phyloP scores from a whole-genome alignment of 352 stramenopile genomes.

The Pythium scleroteichum region DNA sequence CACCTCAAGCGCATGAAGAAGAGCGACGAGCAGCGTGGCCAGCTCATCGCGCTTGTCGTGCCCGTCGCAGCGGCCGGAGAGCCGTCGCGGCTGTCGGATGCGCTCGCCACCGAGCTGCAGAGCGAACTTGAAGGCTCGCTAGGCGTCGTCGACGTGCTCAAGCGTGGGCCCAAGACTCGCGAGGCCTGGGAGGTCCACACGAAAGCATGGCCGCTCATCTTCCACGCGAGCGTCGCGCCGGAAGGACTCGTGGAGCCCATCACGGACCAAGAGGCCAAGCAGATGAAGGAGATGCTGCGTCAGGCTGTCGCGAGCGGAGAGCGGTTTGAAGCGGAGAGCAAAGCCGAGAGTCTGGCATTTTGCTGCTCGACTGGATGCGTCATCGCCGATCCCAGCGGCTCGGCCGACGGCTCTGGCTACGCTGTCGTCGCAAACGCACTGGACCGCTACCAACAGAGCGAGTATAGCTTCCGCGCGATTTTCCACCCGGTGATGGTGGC shows the following conservation, averaged over 20 bases:
- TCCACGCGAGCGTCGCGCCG: slow-evolving; percentile 66
- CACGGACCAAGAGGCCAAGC: slow-evolving; percentile 35
- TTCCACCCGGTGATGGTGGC: slow-evolving; percentile 76
- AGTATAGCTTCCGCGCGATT: slow-evolving; percentile 46
- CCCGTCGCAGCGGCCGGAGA: slow-evolving; percentile 29
- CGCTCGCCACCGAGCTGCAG: slow-evolving; percentile 29
- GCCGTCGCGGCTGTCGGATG: background rate
- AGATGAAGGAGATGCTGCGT: slow-evolving; percentile 34
- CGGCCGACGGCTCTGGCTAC: slow-evolving; percentile 13
- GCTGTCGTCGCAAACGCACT: slow-evolving; percentile 35
- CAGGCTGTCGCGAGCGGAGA: slow-evolving; percentile 27
- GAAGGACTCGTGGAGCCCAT: slow-evolving; percentile 45
- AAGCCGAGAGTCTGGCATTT: slow-evolving; percentile 25
- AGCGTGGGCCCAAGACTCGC: slow-evolving; percentile 50
- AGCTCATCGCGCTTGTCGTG: slow-evolving; percentile 59
- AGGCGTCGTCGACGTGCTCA: slow-evolving; percentile 53
- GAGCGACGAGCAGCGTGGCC: slow-evolving; percentile 32
- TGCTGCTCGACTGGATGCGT: slow-evolving; percentile 57
- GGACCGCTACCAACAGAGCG: background rate
- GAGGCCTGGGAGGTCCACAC: slow-evolving; percentile 65
- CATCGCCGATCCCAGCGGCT: slow-evolving; percentile 46
- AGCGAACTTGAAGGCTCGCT: slow-evolving; percentile 48
- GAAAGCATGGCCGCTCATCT: slow-evolving; percentile 73
- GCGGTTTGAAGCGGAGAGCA: slow-evolving; percentile 20
- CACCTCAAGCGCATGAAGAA: slow-evolving; percentile 89